phyloP scores from a whole-genome alignment of 768 basidiomycete genomes.

The Porpolomopsis calyptriformis region DNA sequence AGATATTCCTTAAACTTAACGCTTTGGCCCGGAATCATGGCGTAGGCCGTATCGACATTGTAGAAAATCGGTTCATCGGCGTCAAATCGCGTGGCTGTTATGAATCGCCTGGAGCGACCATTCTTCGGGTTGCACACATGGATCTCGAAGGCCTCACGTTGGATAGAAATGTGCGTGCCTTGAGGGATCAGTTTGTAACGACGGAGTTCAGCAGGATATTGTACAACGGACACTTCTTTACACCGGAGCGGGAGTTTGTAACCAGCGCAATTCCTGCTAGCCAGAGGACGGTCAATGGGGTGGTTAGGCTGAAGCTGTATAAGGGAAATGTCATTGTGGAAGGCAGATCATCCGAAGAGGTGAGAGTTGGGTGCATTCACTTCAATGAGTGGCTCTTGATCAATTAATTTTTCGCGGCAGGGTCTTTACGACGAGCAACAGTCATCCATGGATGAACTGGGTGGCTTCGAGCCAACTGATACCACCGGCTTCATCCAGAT shows the following conservation, averaged over 20 bases:
- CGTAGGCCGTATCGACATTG: slow-evolving; percentile 95
- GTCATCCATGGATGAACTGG: slow-evolving; percentile 98
- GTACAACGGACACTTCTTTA: slow-evolving; percentile 99
- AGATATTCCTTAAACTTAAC: slow-evolving; percentile 88
- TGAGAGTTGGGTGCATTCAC: slow-evolving; percentile 22
- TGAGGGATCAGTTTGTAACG: slow-evolving; percentile 93
- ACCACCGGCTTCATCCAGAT: slow-evolving; percentile 96
- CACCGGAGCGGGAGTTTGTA: slow-evolving; percentile 96
- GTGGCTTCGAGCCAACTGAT: slow-evolving; percentile 94
- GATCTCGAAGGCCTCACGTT: slow-evolving; percentile 97
- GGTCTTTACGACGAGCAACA: slow-evolving; percentile 92
- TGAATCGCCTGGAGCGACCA: slow-evolving; percentile 94
- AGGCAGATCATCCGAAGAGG: slow-evolving; percentile 83
- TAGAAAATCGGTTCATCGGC: slow-evolving; percentile 99
- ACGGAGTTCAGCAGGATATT: slow-evolving; percentile 81
- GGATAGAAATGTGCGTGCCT: slow-evolving; percentile 89
- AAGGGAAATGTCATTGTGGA: slow-evolving; percentile 95
- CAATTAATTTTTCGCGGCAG: slow-evolving; percentile 28
- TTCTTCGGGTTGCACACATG: slow-evolving; percentile 89
- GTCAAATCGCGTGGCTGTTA: slow-evolving; percentile 99
- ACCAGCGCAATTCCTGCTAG: slow-evolving; percentile 83
- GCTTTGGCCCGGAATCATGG: slow-evolving; percentile 89
- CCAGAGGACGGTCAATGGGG: slow-evolving; percentile 93
- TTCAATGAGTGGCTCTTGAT: neutral
- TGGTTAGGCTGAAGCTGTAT: slow-evolving; percentile 84